A percentile compares a stretch with the other conserved stretches of the same genome.
phyloP scores from a whole-genome alignment of 2,329 filamentous ascomycete species.

The Cladosporium sp. region DNA sequence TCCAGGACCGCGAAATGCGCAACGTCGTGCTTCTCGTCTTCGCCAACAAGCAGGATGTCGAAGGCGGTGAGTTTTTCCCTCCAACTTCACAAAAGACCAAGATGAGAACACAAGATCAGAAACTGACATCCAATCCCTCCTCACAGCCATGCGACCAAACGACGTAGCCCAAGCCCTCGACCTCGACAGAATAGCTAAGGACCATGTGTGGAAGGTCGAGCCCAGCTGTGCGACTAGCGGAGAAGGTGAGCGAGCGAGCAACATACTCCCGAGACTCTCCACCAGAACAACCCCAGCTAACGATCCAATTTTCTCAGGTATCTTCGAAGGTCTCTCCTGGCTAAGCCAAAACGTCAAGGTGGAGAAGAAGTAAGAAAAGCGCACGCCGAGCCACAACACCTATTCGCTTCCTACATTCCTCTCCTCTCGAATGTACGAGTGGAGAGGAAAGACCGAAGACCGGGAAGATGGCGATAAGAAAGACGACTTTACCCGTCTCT shows the following conservation, averaged over 20 bases:
- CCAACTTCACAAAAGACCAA: not conserved
- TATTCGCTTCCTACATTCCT: not conserved
- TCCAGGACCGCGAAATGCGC: conserved; percentile 97
- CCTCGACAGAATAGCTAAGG: conserved; percentile 46
- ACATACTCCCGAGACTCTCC: too few species aligned
- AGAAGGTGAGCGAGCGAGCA: conserved; percentile 31
- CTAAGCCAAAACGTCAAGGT: conserved; percentile 48
- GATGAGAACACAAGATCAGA: not conserved
- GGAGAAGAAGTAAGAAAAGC: conserved; percentile 13
- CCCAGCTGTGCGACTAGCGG: conserved; percentile 50
- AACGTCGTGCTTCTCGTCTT: conserved; percentile 96
- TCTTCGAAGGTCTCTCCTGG: conserved; percentile 50
- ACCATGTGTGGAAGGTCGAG: conserved; percentile 52
- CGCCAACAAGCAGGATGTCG: conserved; percentile 99
- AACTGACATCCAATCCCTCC: conserved; percentile 7
- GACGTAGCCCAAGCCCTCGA: conserved; percentile 46
- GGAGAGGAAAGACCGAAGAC: too few species aligned
- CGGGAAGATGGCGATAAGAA: too few species aligned
- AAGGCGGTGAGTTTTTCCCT: conserved; percentile 57
- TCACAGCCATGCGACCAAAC: conserved; percentile 45
- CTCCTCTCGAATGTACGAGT: too few species aligned
- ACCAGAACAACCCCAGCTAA: not conserved
- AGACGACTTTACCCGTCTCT: too few species aligned
- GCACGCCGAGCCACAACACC: not conserved
- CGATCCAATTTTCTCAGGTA: conserved; percentile 22